Percentiles rank a stretch among this genome's conserved stretches.
These are phyloP conservation scores for Pleoardoris graminearum DNA, from an alignment of 2,329 filamentous ascomycete species.

Conservation along the genomic window DNA sequence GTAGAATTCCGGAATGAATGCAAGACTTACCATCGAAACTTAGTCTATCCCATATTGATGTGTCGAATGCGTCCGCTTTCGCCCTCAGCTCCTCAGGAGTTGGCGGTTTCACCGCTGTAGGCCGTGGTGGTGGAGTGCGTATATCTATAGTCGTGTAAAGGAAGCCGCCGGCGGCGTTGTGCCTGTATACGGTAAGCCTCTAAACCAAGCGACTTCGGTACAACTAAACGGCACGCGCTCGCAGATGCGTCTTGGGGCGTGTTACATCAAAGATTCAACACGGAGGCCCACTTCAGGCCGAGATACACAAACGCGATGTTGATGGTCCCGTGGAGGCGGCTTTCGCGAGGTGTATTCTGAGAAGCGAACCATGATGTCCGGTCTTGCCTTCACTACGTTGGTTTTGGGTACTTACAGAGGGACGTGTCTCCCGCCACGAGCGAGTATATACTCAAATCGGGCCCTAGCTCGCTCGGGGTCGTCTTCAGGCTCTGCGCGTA, in stretches of 20 bases:
- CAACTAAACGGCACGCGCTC: too few relatives aligned
- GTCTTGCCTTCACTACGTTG: background rate
- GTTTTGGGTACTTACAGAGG: background rate
- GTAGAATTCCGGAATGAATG: too few relatives aligned
- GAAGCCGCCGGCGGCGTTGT: constrained; percentile 39
- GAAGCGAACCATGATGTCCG: too few relatives aligned
- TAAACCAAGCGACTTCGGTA: too few relatives aligned
- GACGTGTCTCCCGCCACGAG: constrained; percentile 31
- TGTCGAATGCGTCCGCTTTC: constrained; percentile 29
- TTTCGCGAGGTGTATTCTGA: too few relatives aligned
- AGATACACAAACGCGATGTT: too few relatives aligned
- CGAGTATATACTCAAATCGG: constrained; percentile 29
- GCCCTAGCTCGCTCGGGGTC: constrained; percentile 17
- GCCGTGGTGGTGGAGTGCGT: constrained; percentile 12
- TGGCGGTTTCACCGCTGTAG: constrained; percentile 6
- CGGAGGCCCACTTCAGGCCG: too few relatives aligned
- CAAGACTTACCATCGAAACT: background rate
- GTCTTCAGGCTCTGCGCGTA: constrained; percentile 35
- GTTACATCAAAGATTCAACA: too few relatives aligned
- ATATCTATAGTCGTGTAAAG: constrained; percentile 34
- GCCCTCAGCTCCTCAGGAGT: constrained; percentile 18
- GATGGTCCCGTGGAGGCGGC: too few relatives aligned
- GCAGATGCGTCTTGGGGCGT: too few relatives aligned
- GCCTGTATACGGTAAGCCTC: too few relatives aligned
- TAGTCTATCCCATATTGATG: constrained; percentile 30